phyloP scores from a whole-genome alignment of 208 protist genomes.

The Acanthamoeba healyi region DNA sequence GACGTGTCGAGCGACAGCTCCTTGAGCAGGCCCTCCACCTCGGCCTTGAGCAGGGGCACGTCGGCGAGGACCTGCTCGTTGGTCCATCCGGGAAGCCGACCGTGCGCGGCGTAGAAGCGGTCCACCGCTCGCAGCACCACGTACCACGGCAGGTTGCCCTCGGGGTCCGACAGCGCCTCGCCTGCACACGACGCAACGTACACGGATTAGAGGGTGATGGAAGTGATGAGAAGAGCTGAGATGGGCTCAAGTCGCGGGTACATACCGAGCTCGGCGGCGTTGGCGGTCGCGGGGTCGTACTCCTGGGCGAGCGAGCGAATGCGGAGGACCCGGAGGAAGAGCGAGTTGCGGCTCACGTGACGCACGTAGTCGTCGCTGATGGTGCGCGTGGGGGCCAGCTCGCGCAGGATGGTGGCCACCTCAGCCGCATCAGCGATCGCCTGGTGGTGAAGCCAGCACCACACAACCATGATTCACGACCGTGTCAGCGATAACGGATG shows the following conservation, averaged over 20 bases:
- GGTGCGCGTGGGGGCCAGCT: constrained; percentile 39
- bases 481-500: no score
- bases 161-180: constrained; percentile 5
- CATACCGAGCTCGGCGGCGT: neutral
- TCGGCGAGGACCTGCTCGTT: constrained; percentile 83
- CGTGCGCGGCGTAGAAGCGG: constrained; percentile 81
- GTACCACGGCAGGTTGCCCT: constrained; percentile 85
- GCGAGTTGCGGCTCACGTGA: constrained; percentile 82
- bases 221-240: no score
- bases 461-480: no score
- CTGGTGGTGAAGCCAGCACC: no score
- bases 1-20: constrained; percentile 72
- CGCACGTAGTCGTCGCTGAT: constrained; percentile 78
- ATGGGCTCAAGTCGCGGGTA: no score
- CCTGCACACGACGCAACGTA: no score
- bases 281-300: constrained; percentile 66
- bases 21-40: constrained; percentile 42
- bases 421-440: constrained; percentile 72
- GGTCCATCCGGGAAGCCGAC: constrained; percentile 82
- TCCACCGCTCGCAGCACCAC: constrained; percentile 87
- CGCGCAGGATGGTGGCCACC: constrained; percentile 68
- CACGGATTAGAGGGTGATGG: no score
- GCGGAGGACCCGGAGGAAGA: constrained; percentile 77
- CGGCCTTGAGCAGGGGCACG: constrained; percentile 72
- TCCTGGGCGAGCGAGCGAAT: constrained; percentile 83